Evolutionary conservation across 257 asterid species (phyloP), one percentile per base, ranked within the genome.

Genomic region (Apocynum venetum): DNA sequence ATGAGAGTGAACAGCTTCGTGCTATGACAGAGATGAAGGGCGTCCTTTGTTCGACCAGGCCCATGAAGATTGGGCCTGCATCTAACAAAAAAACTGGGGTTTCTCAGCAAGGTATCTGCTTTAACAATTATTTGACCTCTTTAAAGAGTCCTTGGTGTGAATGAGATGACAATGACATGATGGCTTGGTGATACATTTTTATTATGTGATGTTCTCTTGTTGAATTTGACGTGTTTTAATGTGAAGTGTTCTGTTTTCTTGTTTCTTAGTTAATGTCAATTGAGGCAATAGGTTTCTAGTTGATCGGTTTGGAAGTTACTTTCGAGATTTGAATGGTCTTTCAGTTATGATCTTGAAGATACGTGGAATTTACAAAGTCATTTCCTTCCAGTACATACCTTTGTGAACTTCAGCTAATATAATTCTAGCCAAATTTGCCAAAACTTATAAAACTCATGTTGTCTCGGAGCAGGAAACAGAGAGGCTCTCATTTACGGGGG

Each of bases 401-500:
- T 86, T 74, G 83, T 83, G 84, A 86, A 82, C 84, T 85, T 93
- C 88, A 93, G 86, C 86, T 51, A 75, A 75, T 82, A 78, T 88
- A 86, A 77, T 87, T 81, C 40, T 85, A 72, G 82, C 47, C 86
- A 86, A 86, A 84, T 79, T 69, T 82, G 83, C 82, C 83, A 84
- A 86, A 86, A 79, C 97, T 93, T 88, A 89, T 93, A 25, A 25
- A 88, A 87, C 88, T 91, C 90, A 72, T 86, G 83, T 88, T 92
- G 92, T 93, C 91, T 93, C 91, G 81, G 87, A 93, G 97, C 97
- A 93, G 97, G 97, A 86, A 87, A 89, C 88, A 88, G 85, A 88
- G 96, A 88, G 96, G 92, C 97, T 93, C 94, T 93, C 96, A 82
- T 88, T 86, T 89, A 87, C 87, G 93, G 97, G 97, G 92, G 97